Evolutionary conservation across 345 rosid genomes (phyloP), one percentile per base, ranked within the genome.

Genomic region (Citrus hindsii): DNA sequence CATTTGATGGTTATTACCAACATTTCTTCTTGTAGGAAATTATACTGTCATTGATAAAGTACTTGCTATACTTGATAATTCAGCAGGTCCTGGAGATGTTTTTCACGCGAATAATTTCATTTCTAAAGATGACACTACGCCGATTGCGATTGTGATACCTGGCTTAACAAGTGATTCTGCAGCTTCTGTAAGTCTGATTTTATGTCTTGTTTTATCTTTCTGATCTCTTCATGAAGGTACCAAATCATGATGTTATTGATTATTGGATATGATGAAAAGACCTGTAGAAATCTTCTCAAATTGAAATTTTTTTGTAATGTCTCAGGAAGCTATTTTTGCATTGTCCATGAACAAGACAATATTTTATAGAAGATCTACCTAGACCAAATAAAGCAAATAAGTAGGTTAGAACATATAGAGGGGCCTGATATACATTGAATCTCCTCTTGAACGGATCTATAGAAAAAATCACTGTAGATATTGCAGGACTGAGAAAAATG

Each of bases 81-180:
- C 32, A 77, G 75, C 79, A 88, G 92, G 86, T 77, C 22, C 76
- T 35, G 83, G 81, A 40, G 87, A 79, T 27, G 6, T 32, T 77
- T 24, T 67, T 73, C 77, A 68, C 25, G 76, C 14, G 71, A 81
- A 80, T 74, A 79, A 59, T 51, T 69, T 72, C 37, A 87, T 85
- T 64, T 69, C 78, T 2, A 80, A 83, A 77, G 91, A 90, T 73
- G 93, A 88, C 19, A 77, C 85, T 42, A 89, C 85, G 0, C 93
- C 93, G 0, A 85, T 88, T 80, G 90, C 85, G 46, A 65, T 92
- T 56, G 87, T 91, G 61, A 83, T 92, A 83, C 98, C 94, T 53
- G 94, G 98, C 78, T 74, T 94, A 70, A 87, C 88, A 53, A 94
- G 94, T 77, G 94, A 91, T 85, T 92, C 97, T 82, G 25, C 87